Conservation (phyloP, 768 basidiomycete genomes). For the Phallus indusiatus region DNA sequence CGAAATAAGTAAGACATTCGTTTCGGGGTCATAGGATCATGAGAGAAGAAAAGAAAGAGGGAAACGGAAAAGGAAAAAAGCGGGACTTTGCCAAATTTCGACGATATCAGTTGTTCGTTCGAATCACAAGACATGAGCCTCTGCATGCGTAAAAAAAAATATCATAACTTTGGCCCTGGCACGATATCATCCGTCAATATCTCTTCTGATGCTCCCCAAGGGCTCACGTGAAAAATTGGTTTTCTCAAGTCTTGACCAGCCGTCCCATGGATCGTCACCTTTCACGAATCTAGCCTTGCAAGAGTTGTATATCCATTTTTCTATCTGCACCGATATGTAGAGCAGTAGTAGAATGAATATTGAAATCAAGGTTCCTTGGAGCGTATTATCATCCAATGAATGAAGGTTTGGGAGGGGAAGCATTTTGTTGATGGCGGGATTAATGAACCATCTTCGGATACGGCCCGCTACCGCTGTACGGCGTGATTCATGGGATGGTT, state of each 20-base stretch:
- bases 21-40: too few relatives aligned
- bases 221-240: neutral
- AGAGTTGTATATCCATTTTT: conserved; percentile 28
- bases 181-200: too few relatives aligned
- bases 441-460: conserved; percentile 11
- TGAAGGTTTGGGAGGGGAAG: conserved; percentile 19
- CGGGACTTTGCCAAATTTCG: too few relatives aligned
- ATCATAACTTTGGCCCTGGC: too few relatives aligned
- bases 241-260: conserved; percentile 26
- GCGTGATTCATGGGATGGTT: neutral
- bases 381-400: conserved; percentile 14
- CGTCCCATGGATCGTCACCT: conserved; percentile 47
- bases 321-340: conserved; percentile 26
- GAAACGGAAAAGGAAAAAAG: too few relatives aligned
- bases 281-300: conserved; percentile 36
- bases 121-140: too few relatives aligned
- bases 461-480: neutral
- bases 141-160: too few relatives aligned
- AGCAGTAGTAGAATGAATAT: conserved; percentile 18
- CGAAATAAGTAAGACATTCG: too few relatives aligned
- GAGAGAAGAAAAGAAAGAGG: too few relatives aligned
- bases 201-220: neutral
- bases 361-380: conserved; percentile 13
- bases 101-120: too few relatives aligned
- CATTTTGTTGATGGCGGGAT: neutral